phyloP scores from a whole-genome alignment of 176 grass and related monocot genomes.

The Tillandsia fasciculata region DNA sequence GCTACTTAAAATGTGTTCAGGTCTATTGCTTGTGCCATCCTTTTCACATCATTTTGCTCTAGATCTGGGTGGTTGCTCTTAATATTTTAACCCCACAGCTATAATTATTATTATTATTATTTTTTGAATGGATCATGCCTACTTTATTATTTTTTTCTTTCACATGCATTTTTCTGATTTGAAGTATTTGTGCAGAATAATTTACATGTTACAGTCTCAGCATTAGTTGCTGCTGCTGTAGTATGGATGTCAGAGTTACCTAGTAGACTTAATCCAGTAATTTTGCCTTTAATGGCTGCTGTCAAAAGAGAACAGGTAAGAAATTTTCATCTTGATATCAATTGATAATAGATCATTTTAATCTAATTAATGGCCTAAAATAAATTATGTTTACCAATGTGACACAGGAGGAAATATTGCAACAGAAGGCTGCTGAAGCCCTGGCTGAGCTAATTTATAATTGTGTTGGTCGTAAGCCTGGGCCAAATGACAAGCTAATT shows the following conservation, averaged over 20 bases:
- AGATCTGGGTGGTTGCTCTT: conserved; percentile 12
- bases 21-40: conserved; percentile 27
- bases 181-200: conserved; percentile 73
- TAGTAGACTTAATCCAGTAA: conserved; percentile 82
- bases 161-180: conserved; percentile 10
- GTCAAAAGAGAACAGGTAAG: conserved; percentile 92
- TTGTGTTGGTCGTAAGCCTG: conserved; percentile 89
- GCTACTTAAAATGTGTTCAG: conserved; percentile 97
- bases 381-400: conserved; percentile 18
- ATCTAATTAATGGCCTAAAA: conserved; percentile 15
- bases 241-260: conserved; percentile 90
- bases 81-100: conserved; percentile 2
- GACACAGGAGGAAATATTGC: conserved; percentile 85
- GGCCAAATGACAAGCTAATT: conserved; percentile 91
- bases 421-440: conserved; percentile 94
- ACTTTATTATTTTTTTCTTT: conserved; percentile 2
- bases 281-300: conserved; percentile 99
- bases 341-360: conserved; percentile 15
- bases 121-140: neutral
- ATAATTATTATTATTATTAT: conserved; percentile 1
- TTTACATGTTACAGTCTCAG: conserved; percentile 82
- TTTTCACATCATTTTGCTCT: conserved; percentile 8
- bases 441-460: conserved; percentile 89
- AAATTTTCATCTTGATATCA: conserved; percentile 11
- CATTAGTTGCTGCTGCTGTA: conserved; percentile 80